phyloP scores from a whole-genome alignment of 768 basidiomycete genomes.

The Suillus placidus region DNA sequence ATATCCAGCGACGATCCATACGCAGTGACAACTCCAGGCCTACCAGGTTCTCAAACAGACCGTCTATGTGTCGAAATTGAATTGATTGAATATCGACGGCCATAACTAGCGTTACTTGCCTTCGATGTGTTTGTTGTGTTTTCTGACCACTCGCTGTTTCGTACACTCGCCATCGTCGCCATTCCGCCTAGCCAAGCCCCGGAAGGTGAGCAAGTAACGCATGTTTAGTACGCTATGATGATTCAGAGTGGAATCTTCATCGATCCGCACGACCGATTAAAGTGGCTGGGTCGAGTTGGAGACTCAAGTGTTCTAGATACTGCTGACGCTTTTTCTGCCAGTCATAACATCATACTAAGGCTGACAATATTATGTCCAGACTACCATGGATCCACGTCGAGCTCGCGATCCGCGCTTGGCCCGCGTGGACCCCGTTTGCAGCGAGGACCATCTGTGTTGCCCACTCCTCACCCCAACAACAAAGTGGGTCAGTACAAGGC shows the following conservation, averaged over 20 bases:
- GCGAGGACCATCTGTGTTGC: conserved; percentile 44
- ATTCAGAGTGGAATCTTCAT: conserved; percentile 94
- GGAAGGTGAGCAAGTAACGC: conserved; percentile 26
- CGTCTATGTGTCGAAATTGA: conserved; percentile 4
- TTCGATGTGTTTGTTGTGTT: conserved; percentile 2
- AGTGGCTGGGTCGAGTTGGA: conserved; percentile 65
- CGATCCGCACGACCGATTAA: conserved; percentile 49
- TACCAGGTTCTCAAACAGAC: neutral
- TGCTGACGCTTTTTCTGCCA: conserved; percentile 61
- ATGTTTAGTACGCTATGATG: conserved; percentile 50
- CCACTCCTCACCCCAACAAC: conserved; percentile 30
- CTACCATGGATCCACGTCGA: conserved; percentile 75
- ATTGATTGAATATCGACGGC: conserved; percentile 10
- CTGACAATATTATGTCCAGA: conserved; percentile 17
- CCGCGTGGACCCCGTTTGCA: conserved; percentile 67
- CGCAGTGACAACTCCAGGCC: neutral
- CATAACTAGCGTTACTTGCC: neutral
- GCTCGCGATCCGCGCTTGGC: conserved; percentile 81
- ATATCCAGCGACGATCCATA: neutral
- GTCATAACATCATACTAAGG: conserved; percentile 17
- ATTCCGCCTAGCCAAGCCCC: neutral
- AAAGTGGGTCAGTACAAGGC: conserved; percentile 5
- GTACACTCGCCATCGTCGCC: neutral
- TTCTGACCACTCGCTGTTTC: neutral
- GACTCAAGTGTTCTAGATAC: conserved; percentile 92